Percentiles rank a stretch among this genome's conserved stretches.
phyloP scores from a whole-genome alignment of 768 basidiomycete species.

The Candolleomyces efflorescens region DNA sequence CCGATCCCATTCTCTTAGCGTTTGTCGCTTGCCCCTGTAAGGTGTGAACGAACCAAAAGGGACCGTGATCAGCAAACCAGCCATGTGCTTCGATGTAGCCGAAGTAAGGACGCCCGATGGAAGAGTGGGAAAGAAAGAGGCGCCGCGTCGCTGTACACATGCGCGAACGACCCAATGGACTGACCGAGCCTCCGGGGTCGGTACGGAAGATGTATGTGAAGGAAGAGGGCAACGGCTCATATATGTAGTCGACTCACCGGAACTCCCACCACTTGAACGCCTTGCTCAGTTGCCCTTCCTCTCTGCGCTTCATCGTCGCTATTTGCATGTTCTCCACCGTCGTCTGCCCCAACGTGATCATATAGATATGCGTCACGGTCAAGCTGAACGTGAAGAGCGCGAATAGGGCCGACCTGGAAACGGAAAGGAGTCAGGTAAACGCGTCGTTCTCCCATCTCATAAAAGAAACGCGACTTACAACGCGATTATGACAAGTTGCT shows the following conservation, averaged over 20 bases:
- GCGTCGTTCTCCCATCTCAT: too few relatives aligned
- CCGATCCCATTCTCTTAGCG: conserved; percentile 53
- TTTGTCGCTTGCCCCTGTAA: conserved; percentile 47
- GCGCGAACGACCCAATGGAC: not conserved
- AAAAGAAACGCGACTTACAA: conserved; percentile 52
- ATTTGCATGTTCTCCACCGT: conserved; percentile 76
- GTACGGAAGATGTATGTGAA: not conserved
- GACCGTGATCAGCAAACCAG: conserved; percentile 1
- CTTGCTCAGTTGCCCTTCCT: conserved; percentile 43
- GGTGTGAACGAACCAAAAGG: not conserved
- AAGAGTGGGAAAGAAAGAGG: too few relatives aligned
- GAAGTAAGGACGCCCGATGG: too few relatives aligned
- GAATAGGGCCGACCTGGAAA: conserved; percentile 62
- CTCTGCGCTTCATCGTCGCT: conserved; percentile 60
- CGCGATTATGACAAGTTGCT: conserved; percentile 68
- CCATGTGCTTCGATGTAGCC: not conserved
- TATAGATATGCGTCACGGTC: conserved; percentile 49
- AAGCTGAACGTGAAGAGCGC: conserved; percentile 63
- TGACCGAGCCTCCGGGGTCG: not conserved
- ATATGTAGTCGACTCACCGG: conserved; percentile 32
- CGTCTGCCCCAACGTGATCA: conserved; percentile 63
- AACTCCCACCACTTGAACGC: conserved; percentile 53
- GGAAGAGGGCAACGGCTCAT: not conserved
- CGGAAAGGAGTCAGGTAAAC: not conserved
- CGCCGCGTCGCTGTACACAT: not conserved